phyloP scores from a whole-genome alignment of 2,329 filamentous ascomycete species.

The Ophiostoma perfectum region DNA sequence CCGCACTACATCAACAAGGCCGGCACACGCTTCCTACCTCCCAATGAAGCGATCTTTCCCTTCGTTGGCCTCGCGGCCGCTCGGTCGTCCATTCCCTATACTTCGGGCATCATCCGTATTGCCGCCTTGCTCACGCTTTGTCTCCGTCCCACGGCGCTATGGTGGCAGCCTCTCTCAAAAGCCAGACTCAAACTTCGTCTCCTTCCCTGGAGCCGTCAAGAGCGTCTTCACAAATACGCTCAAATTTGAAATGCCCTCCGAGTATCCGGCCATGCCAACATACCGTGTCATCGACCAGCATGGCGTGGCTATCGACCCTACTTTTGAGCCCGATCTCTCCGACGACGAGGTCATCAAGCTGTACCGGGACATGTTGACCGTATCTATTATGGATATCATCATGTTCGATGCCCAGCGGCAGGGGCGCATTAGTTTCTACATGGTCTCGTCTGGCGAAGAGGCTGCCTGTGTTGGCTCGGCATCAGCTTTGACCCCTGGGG shows the following conservation, averaged over 20 bases:
- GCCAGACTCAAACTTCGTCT: slow-evolving; percentile 51
- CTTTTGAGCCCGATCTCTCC: slow-evolving; percentile 61
- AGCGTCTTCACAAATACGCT: slow-evolving; percentile 83
- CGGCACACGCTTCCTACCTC: not conserved
- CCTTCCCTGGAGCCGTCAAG: slow-evolving; percentile 93
- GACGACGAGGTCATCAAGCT: slow-evolving; percentile 57
- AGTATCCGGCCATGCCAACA: slow-evolving; percentile 73
- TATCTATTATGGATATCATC: slow-evolving; percentile 87
- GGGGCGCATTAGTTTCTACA: slow-evolving; percentile 92
- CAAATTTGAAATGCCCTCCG: slow-evolving; percentile 68
- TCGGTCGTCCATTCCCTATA: not conserved
- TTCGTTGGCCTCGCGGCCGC: not conserved
- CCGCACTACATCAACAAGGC: too few species aligned
- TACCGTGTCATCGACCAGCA: slow-evolving; percentile 90
- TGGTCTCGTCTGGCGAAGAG: slow-evolving; percentile 93
- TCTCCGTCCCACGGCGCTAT: slow-evolving; percentile 17
- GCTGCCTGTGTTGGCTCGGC: slow-evolving; percentile 87
- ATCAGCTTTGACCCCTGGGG: slow-evolving; percentile 72
- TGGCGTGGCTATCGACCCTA: slow-evolving; percentile 72
- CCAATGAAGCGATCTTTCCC: slow-evolving; percentile 16
- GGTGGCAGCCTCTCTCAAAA: slow-evolving; percentile 51
- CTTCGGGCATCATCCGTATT: not conserved
- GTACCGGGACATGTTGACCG: slow-evolving; percentile 60
- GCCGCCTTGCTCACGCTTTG: not conserved
- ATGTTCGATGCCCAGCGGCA: slow-evolving; percentile 98